Conservation (phyloP, 129 eudicot genomes). For the Arctium lappa region DNA sequence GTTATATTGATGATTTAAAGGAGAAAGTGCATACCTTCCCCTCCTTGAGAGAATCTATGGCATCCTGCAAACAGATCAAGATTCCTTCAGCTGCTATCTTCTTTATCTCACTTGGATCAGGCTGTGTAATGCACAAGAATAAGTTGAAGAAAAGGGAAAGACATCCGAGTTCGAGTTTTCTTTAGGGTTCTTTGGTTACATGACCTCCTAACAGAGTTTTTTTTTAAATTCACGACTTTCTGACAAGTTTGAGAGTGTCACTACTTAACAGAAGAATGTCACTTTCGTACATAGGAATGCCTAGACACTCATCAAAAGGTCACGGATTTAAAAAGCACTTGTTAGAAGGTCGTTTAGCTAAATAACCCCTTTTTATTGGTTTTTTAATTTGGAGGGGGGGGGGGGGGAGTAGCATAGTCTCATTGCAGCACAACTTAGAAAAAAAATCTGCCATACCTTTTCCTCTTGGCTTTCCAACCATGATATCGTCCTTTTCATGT, state of each 20-base stretch:
- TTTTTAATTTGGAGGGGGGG: background rate
- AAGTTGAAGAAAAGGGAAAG: background rate
- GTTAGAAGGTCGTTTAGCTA: background rate
- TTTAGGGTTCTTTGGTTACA: background rate
- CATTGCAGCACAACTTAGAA: background rate
- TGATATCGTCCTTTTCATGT: slow-evolving; percentile 62
- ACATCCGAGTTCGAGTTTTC: background rate
- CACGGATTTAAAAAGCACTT: background rate
- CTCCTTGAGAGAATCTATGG: slow-evolving; percentile 65
- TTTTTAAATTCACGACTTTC: background rate
- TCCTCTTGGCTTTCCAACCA: slow-evolving; percentile 94
- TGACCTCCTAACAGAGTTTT: background rate
- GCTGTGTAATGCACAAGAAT: slow-evolving; percentile 40
- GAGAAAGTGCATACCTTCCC: slow-evolving; percentile 42
- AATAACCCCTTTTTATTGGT: background rate
- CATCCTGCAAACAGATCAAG: slow-evolving; percentile 80
- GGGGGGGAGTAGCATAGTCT: background rate
- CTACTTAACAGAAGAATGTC: too few relatives aligned
- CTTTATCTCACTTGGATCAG: slow-evolving; percentile 62
- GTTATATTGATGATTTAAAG: background rate
- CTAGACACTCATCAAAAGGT: background rate
- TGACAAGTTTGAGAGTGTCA: too few relatives aligned
- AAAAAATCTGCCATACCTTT: slow-evolving; percentile 45
- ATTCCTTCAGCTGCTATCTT: slow-evolving; percentile 85
- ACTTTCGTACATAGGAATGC: too few relatives aligned